Evolutionary conservation across 1,139 yeast genomes (phyloP).

Genomic region (Sugiyamaella japonica): DNA sequence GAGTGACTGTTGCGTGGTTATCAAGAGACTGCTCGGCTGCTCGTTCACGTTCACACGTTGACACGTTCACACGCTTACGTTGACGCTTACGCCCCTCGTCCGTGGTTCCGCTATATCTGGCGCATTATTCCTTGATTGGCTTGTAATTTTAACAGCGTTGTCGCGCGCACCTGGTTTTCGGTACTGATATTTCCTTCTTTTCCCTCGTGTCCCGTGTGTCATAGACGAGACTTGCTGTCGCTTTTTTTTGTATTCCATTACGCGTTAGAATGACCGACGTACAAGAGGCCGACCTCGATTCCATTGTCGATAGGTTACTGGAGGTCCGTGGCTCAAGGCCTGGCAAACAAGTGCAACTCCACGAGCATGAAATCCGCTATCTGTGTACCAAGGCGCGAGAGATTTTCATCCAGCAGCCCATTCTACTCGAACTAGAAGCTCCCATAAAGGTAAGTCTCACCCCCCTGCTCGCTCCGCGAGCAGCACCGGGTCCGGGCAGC

Average conservation of each 20-base stretch:
- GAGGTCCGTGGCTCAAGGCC: slow-evolving; percentile 99
- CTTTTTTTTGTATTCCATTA: neutral
- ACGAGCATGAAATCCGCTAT: slow-evolving; percentile 91
- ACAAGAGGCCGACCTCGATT: slow-evolving; percentile 93
- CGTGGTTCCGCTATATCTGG: too few species aligned
- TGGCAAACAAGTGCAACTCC: slow-evolving; percentile 91
- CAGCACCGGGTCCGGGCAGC: neutral
- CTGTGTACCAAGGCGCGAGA: slow-evolving; percentile 97
- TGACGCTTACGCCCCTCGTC: too few species aligned
- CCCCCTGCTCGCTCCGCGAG: neutral
- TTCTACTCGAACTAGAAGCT: slow-evolving; percentile 90
- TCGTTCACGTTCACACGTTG: too few species aligned
- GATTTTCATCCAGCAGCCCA: slow-evolving; percentile 96
- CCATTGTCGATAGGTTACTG: slow-evolving; percentile 92
- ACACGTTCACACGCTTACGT: too few species aligned
- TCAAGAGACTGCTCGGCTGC: neutral
- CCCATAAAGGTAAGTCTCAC: slow-evolving; percentile 75
- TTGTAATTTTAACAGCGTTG: too few species aligned
- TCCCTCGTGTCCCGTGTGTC: too few species aligned
- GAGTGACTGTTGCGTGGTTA: neutral
- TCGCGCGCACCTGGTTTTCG: too few species aligned
- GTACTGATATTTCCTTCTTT: too few species aligned
- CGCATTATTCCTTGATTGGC: too few species aligned
- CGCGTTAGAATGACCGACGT: slow-evolving; percentile 50
- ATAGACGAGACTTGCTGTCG: too few species aligned